A percentile compares a stretch with the other conserved stretches of the same genome.
Evolutionary conservation across 75 land plant genomes (phyloP).

Genomic region (Cunninghamia lanceolata): DNA sequence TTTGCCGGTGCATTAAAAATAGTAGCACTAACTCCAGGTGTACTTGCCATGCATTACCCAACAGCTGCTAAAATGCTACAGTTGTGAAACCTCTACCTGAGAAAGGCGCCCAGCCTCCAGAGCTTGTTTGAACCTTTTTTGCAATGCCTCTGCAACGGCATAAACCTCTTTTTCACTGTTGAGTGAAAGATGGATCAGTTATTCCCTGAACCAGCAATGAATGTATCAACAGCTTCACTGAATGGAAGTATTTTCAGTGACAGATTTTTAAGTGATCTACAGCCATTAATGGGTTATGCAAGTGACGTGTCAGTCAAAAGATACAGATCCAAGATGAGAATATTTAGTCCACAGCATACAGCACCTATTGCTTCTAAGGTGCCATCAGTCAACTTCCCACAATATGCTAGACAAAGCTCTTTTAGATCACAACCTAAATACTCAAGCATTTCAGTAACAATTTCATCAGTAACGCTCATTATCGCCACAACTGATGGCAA

Average conservation of each 20-base stretch:
- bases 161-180: slow-evolving; percentile 61
- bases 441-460: not conserved
- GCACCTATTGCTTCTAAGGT: slow-evolving; percentile 45
- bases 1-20: no score
- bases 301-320: slow-evolving; percentile 50
- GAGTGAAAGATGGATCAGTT: no score
- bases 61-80: not conserved
- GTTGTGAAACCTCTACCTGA: not conserved
- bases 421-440: slow-evolving; percentile 34
- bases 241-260: slow-evolving; percentile 37
- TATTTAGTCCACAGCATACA: slow-evolving; percentile 37
- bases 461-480: slow-evolving; percentile 36
- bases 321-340: slow-evolving; percentile 37
- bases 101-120: not conserved
- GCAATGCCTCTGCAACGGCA: slow-evolving; percentile 70
- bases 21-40: no score
- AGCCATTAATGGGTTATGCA: slow-evolving; percentile 18
- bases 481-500: slow-evolving; percentile 45
- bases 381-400: slow-evolving; percentile 7
- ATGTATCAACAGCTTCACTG: slow-evolving; percentile 19
- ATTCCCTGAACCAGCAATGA: no score
- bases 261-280: slow-evolving; percentile 23
- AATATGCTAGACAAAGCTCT: slow-evolving; percentile 45
- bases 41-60: not conserved
- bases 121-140: slow-evolving; percentile 28